Conservation (phyloP, 257 asterid genomes). For the Ballota nigra region DNA sequence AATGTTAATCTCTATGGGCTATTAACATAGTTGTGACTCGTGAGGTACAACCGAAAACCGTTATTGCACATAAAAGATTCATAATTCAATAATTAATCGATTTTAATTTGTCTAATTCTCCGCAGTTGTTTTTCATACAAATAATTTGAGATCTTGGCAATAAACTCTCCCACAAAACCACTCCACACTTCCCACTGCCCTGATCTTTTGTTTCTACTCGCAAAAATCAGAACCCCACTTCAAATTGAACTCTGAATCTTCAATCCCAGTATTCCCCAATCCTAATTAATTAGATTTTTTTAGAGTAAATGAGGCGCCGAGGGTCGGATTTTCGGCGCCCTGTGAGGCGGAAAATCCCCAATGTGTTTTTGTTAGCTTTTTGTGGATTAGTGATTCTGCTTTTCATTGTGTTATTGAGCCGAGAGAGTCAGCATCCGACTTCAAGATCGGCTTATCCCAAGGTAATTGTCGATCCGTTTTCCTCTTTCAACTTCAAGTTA, state of each 20-base stretch:
- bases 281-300: not conserved
- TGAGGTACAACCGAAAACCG: not conserved
- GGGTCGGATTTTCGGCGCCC: conserved; percentile 81
- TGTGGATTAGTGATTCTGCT: conserved; percentile 61
- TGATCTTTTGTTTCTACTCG: not conserved
- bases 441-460: conserved; percentile 57
- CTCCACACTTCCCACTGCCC: conserved; percentile 17
- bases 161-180: conserved; percentile 15
- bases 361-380: conserved; percentile 56
- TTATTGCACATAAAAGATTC: not conserved
- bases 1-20: too few relatives aligned
- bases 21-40: too few relatives aligned
- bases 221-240: not conserved
- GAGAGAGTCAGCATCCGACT: conserved; percentile 53
- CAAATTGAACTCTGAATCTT: conserved; percentile 18
- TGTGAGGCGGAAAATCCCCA: conserved; percentile 66
- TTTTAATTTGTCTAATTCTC: not conserved
- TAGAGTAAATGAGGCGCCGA: conserved; percentile 64
- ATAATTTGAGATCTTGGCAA: conserved; percentile 22
- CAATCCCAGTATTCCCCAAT: not conserved
- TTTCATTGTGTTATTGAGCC: conserved; percentile 54
- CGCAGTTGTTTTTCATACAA: not conserved
- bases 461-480: conserved; percentile 46
- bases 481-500: not conserved
- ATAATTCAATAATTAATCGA: not conserved